Conservation (phyloP, 805 yeast species). For the Nakazawaea ishiwadae region DNA sequence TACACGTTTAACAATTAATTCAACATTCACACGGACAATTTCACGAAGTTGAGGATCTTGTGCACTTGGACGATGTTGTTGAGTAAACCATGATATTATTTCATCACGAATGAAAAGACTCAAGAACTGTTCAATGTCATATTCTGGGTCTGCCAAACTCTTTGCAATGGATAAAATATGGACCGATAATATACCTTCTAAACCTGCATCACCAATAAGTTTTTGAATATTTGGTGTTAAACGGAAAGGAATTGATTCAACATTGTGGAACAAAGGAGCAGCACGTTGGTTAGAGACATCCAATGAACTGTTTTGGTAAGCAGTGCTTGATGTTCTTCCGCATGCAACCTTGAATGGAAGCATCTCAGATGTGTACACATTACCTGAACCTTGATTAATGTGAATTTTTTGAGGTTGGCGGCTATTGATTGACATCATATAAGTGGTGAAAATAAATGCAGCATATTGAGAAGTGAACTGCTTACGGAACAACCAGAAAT, state of each 20-base stretch:
- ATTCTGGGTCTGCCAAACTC: conserved; percentile 86
- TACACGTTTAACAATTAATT: conserved; percentile 73
- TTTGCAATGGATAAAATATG: conserved; percentile 81
- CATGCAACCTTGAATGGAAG: conserved; percentile 78
- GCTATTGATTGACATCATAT: conserved; percentile 88
- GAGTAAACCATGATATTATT: conserved; percentile 89
- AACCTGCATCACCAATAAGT: conserved; percentile 87
- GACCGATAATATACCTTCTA: conserved; percentile 88
- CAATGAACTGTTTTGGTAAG: conserved; percentile 37
- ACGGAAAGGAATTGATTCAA: conserved; percentile 94
- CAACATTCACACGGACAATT: conserved; percentile 85
- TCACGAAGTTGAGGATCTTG: conserved; percentile 83
- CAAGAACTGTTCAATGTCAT: conserved; percentile 84
- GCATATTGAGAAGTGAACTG: conserved; percentile 96
- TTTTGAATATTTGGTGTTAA: conserved; percentile 94
- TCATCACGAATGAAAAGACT: conserved; percentile 96
- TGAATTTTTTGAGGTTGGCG: conserved; percentile 93
- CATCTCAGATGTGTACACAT: conserved; percentile 93
- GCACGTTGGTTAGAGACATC: conserved; percentile 48
- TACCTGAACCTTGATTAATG: conserved; percentile 76
- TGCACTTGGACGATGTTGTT: conserved; percentile 76
- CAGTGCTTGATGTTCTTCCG: conserved; percentile 35
- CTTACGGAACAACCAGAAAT: conserved; percentile 95
- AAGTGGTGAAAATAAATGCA: conserved; percentile 85
- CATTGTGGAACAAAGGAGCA: conserved; percentile 82